These are phyloP conservation scores for Tetraselmis chui DNA, from an alignment of 139 green algal genomes.

Conservation along the genomic window DNA sequence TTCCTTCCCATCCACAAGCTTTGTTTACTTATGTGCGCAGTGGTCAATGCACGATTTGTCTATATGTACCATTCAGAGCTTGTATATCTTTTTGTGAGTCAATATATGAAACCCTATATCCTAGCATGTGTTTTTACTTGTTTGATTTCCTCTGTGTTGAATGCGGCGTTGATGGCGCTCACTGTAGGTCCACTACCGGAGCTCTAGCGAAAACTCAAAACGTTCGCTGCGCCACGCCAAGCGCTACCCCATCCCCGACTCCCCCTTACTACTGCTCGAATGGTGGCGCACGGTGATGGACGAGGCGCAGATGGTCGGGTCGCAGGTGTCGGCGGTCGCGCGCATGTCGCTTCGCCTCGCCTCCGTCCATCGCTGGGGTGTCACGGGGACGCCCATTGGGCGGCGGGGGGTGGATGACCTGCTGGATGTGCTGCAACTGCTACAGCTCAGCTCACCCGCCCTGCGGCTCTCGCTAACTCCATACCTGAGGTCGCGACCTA, in stretches of 20 bases:
- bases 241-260: neutral
- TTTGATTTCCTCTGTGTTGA: no score
- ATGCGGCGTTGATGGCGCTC: no score
- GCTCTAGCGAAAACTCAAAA: no score
- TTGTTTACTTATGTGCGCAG: no score
- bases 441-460: neutral
- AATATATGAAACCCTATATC: no score
- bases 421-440: neutral
- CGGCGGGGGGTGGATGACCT: neutral
- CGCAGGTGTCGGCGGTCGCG: neutral
- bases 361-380: neutral
- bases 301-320: conserved; percentile 8
- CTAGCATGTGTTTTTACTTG: no score
- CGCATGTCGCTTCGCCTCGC: neutral
- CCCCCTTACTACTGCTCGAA: neutral
- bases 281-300: conserved; percentile 10
- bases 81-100: no score
- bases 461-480: neutral
- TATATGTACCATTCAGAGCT: no score
- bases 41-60: no score
- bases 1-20: no score
- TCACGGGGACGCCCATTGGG: conserved; percentile 2
- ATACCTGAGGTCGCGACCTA: neutral
- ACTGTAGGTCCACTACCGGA: no score
- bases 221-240: neutral